These are phyloP conservation scores for Chrysopogon serrulatus DNA, from an alignment of 176 grass and related monocot genomes.

Conservation along the genomic window DNA sequence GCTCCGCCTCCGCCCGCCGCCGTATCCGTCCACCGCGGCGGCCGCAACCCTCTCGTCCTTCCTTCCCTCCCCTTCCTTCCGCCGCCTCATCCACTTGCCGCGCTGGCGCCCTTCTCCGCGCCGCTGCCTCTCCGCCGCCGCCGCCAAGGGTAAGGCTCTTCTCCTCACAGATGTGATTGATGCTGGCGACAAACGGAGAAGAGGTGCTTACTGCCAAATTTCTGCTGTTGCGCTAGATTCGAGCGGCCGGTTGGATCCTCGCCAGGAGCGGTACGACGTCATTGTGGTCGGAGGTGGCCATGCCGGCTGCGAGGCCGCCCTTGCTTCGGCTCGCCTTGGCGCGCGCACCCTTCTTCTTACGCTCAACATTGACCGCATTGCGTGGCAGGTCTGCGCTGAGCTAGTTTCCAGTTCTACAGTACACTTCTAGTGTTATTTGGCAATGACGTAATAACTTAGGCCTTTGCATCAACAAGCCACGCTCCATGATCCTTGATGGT, in stretches of 20 bases:
- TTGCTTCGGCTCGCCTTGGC: conserved; percentile 83
- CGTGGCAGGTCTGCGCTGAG: conserved; percentile 70
- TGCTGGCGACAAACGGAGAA: not conserved
- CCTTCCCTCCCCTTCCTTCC: not conserved
- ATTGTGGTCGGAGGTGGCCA: conserved; percentile 94
- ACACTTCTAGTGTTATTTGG: not conserved
- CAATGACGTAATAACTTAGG: not conserved
- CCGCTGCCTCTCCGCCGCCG: conserved; percentile 11
- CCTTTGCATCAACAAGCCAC: not conserved
- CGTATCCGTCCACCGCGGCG: conserved; percentile 14
- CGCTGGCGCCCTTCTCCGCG: not conserved
- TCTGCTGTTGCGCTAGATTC: conserved; percentile 32
- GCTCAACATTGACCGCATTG: conserved; percentile 92
- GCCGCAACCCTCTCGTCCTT: conserved; percentile 22
- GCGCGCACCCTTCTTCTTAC: conserved; percentile 93
- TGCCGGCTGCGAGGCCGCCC: conserved; percentile 92
- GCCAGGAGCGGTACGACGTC: conserved; percentile 80
- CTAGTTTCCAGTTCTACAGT: not conserved
- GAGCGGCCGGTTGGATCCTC: conserved; percentile 1
- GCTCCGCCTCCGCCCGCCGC: conserved; percentile 51
- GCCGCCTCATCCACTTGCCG: not conserved
- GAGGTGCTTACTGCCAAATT: not conserved
- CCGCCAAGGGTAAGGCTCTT: conserved; percentile 17
- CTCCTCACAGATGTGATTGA: not conserved
- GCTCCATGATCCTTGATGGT: not conserved